phyloP scores from a whole-genome alignment of 352 stramenopile genomes.

The Globisporangium apiculatum region DNA sequence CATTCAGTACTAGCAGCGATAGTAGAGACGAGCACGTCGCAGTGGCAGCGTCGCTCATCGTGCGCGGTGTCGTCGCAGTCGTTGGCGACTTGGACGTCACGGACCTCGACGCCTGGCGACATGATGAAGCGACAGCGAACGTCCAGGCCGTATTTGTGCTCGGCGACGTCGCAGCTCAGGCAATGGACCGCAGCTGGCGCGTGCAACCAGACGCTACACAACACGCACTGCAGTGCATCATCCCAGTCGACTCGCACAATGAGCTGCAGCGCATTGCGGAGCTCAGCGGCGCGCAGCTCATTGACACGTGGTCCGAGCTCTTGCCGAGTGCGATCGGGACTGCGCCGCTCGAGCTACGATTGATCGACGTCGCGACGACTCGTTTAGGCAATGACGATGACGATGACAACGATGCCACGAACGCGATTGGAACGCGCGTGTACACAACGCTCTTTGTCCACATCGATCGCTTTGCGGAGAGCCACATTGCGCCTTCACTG shows the following conservation, averaged over 20 bases:
- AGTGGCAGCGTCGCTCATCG: not conserved
- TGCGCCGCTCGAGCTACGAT: not conserved
- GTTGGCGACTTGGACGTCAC: conserved; percentile 2
- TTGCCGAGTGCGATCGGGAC: conserved; percentile 1
- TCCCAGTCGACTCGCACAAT: conserved; percentile 1
- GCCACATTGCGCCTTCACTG: no score
- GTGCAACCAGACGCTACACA: not conserved
- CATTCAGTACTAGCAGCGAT: not conserved
- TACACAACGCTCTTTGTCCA: not conserved
- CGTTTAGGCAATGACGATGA: not conserved
- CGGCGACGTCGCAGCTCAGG: conserved; percentile 5
- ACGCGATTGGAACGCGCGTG: not conserved
- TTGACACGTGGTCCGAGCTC: conserved; percentile 13
- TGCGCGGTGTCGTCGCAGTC: conserved; percentile 4
- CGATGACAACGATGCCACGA: no score
- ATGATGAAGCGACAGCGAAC: no score
- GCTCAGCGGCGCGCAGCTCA: conserved; percentile 7
- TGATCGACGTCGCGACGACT: conserved; percentile 2
- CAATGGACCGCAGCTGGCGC: conserved; percentile 6
- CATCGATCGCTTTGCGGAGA: no score
- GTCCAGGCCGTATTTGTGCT: conserved; percentile 6
- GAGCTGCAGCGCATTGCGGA: conserved; percentile 5
- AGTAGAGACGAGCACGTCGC: not conserved
- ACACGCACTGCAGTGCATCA: not conserved
- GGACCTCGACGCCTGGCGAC: not conserved